Conservation (phyloP, 1,284 basidiomycete species). For the Anthracocystis walkeri region DNA sequence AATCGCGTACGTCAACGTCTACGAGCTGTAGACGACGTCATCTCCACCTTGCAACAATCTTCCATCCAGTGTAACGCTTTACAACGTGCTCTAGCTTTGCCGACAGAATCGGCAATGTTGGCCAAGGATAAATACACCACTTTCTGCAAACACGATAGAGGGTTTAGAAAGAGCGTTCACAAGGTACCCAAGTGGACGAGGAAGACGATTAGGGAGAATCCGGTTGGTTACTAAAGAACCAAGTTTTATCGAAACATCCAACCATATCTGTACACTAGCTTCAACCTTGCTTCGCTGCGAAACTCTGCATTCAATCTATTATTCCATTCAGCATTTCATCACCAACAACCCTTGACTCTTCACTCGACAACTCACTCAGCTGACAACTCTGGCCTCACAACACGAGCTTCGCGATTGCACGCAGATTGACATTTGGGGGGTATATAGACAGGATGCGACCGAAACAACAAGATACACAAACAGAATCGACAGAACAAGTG, state of each 20-base stretch:
- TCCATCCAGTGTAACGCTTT: slow-evolving; percentile 82
- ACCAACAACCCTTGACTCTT: neutral
- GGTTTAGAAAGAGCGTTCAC: slow-evolving; percentile 92
- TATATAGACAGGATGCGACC: slow-evolving; percentile 4
- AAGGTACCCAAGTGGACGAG: slow-evolving; percentile 73
- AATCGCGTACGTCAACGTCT: slow-evolving; percentile 87
- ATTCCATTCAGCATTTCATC: neutral
- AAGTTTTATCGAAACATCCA: neutral
- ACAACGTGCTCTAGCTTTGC: slow-evolving; percentile 80
- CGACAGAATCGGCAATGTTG: slow-evolving; percentile 88
- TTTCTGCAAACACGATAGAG: slow-evolving; percentile 76
- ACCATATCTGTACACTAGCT: slow-evolving; percentile 33
- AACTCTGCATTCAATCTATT: neutral
- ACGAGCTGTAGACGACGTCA: slow-evolving; percentile 91
- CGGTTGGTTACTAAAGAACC: slow-evolving; percentile 41
- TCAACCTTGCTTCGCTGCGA: too few relatives aligned
- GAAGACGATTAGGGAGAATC: slow-evolving; percentile 45
- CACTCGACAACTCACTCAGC: neutral
- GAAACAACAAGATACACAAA: neutral
- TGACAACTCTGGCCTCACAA: neutral
- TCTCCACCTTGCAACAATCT: slow-evolving; percentile 83
- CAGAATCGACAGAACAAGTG: neutral
- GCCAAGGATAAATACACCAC: slow-evolving; percentile 94
- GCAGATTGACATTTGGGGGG: neutral
- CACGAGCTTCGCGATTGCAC: neutral